These are phyloP conservation scores for Raffaelea ambrosiae DNA, from an alignment of 2,329 filamentous ascomycete genomes.

Conservation along the genomic window DNA sequence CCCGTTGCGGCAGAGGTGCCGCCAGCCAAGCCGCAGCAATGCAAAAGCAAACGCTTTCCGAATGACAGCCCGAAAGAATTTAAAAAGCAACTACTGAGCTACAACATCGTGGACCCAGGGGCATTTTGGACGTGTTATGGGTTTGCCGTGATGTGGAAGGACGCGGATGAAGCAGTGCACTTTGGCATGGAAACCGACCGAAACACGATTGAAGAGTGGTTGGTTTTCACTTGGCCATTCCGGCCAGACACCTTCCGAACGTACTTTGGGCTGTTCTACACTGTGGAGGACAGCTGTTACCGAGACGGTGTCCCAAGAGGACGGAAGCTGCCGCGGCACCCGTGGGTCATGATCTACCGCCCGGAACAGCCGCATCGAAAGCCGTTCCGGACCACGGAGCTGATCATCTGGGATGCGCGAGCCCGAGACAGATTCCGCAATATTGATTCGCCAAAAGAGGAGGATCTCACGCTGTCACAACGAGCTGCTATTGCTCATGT, in stretches of 20 bases:
- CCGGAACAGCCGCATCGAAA: conserved; percentile 23
- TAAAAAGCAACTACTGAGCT: not conserved
- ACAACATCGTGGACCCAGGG: not conserved
- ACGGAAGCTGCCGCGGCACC: conserved; percentile 24
- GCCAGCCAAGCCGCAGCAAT: too few relatives aligned
- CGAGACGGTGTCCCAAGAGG: conserved; percentile 15
- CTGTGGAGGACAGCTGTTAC: conserved; percentile 28
- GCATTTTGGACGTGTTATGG: conserved; percentile 16
- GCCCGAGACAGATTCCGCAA: conserved; percentile 18
- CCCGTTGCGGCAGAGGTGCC: too few relatives aligned
- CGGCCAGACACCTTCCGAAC: conserved; percentile 19
- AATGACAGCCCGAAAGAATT: not conserved
- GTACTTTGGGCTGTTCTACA: conserved; percentile 42
- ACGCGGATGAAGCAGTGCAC: conserved; percentile 29
- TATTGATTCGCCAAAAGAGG: conserved; percentile 16
- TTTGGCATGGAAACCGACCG: conserved; percentile 17
- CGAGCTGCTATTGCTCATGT: conserved; percentile 31
- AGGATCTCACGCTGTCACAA: conserved; percentile 37
- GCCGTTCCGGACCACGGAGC: conserved; percentile 28
- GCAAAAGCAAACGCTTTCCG: too few relatives aligned
- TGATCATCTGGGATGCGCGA: conserved; percentile 46
- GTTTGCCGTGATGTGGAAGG: conserved; percentile 31
- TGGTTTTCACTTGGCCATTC: conserved; percentile 19
- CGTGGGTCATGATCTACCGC: conserved; percentile 45
- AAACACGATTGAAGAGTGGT: conserved; percentile 27